Conservation (phyloP, 495 filamentous ascomycete genomes). For the Talaromyces adpressus region DNA sequence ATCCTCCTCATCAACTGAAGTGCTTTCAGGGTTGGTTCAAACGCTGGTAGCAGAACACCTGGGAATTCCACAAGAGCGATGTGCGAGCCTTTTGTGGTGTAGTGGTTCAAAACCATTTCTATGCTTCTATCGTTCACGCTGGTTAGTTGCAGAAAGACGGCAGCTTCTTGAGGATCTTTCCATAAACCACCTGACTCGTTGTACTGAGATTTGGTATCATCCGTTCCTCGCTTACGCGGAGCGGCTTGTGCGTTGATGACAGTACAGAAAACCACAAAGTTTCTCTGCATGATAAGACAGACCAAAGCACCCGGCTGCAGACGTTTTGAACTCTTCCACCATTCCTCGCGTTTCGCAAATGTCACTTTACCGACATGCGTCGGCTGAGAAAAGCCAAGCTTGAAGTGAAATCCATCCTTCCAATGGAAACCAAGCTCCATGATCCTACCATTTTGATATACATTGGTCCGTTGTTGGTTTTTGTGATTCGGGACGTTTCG, state of each 20-base stretch:
- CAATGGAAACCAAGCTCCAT: conserved; percentile 34
- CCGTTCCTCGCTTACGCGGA: conserved; percentile 9
- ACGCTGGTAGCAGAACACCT: conserved; percentile 58
- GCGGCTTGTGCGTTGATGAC: conserved; percentile 29
- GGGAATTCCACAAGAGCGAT: conserved; percentile 60
- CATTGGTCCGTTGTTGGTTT: conserved; percentile 19
- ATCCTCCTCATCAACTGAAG: conserved; percentile 51
- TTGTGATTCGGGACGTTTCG: neutral
- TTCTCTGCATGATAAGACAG: conserved; percentile 45
- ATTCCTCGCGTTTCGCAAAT: conserved; percentile 38
- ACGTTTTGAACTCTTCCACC: conserved; percentile 54
- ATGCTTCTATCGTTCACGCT: conserved; percentile 17
- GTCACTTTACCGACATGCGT: conserved; percentile 18
- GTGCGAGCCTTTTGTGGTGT: neutral
- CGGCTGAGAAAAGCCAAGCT: conserved; percentile 51
- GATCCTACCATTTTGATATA: conserved; percentile 34
- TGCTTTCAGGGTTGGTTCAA: conserved; percentile 57
- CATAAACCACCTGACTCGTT: conserved; percentile 14
- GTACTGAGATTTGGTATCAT: conserved; percentile 10
- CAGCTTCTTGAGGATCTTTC: conserved; percentile 10
- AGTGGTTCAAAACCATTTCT: conserved; percentile 21
- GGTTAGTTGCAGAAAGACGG: conserved; percentile 13
- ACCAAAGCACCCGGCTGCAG: conserved; percentile 52
- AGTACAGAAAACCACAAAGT: conserved; percentile 45
- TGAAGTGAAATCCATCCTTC: conserved; percentile 46